Conservation (phyloP, 805 yeast genomes). For the Starmerella khaoyaiensis region DNA sequence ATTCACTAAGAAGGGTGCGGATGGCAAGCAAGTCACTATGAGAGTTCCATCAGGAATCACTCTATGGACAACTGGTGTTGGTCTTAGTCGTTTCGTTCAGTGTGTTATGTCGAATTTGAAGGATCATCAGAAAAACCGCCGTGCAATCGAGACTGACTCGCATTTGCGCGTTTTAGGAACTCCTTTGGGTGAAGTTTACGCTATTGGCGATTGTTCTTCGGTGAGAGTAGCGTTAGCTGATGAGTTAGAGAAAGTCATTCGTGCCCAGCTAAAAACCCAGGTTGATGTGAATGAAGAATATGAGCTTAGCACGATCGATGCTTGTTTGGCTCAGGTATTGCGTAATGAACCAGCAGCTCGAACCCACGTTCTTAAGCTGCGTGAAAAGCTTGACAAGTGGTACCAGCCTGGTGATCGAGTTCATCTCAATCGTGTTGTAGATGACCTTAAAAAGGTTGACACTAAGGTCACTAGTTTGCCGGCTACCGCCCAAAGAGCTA, state of each 20-base stretch:
- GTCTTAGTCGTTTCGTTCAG: slow-evolving; percentile 49
- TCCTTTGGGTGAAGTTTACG: slow-evolving; percentile 53
- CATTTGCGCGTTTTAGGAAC: slow-evolving; percentile 58
- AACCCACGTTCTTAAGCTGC: slow-evolving; percentile 17
- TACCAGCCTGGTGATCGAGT: slow-evolving; percentile 24
- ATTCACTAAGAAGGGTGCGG: slow-evolving; percentile 37
- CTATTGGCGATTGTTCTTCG: slow-evolving; percentile 61
- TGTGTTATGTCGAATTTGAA: slow-evolving; percentile 39
- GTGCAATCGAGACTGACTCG: slow-evolving; percentile 69
- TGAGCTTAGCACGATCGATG: slow-evolving; percentile 13
- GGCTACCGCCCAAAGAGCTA: slow-evolving; percentile 63
- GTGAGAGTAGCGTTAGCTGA: slow-evolving; percentile 48
- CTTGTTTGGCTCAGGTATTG: slow-evolving; percentile 14
- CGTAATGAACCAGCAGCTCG: slow-evolving; percentile 21
- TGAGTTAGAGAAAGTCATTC: slow-evolving; percentile 40
- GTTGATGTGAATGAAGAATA: slow-evolving; percentile 23
- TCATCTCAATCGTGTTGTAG: slow-evolving; percentile 39
- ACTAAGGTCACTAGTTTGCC: slow-evolving; percentile 54
- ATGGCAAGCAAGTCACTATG: slow-evolving; percentile 30
- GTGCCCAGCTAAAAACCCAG: slow-evolving; percentile 33
- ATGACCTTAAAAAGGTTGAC: slow-evolving; percentile 42
- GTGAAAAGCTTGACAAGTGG: slow-evolving; percentile 18
- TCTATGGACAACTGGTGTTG: slow-evolving; percentile 67
- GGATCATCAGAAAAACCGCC: slow-evolving; percentile 42
- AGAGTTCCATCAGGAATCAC: slow-evolving; percentile 55